Conservation (phyloP, 768 basidiomycete genomes). For the Chalciporus sphaerocephalus region DNA sequence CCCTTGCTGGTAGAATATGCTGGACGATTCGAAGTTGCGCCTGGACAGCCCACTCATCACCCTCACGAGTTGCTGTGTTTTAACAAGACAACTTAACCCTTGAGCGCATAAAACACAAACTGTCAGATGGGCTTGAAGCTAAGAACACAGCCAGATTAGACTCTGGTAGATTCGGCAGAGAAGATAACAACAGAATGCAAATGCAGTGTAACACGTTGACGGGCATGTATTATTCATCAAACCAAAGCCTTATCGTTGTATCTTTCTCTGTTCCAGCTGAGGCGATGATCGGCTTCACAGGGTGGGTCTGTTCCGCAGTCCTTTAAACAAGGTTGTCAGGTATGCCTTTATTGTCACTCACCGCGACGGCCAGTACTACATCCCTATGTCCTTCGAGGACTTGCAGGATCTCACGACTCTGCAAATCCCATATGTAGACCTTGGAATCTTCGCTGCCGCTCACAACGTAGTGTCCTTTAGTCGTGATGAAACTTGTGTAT, state of each 20-base stretch:
- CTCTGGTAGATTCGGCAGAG: too few relatives aligned
- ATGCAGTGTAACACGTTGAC: too few relatives aligned
- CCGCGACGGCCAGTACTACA: slow-evolving; percentile 77
- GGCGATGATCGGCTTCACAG: slow-evolving; percentile 68
- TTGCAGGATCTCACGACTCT: slow-evolving; percentile 73
- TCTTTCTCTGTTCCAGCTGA: slow-evolving; percentile 92
- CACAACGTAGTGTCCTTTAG: slow-evolving; percentile 63
- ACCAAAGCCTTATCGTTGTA: slow-evolving; percentile 78
- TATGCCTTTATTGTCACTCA: slow-evolving; percentile 31
- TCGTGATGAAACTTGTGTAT: slow-evolving; percentile 59
- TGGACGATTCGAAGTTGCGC: too few relatives aligned
- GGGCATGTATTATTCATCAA: slow-evolving; percentile 40
- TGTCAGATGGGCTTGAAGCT: too few relatives aligned
- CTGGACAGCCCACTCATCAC: too few relatives aligned
- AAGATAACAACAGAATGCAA: too few relatives aligned
- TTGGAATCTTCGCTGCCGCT: slow-evolving; percentile 90
- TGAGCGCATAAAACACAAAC: too few relatives aligned
- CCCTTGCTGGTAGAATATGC: neutral
- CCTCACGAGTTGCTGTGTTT: too few relatives aligned
- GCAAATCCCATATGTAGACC: slow-evolving; percentile 86
- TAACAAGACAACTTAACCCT: too few relatives aligned
- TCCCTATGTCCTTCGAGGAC: slow-evolving; percentile 76
- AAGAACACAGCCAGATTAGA: too few relatives aligned
- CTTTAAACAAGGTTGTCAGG: neutral
- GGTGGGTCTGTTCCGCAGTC: slow-evolving; percentile 59